Evolutionary conservation across 768 basidiomycete genomes (phyloP), one percentile per base, ranked within the genome.

Genomic region (Ramaria sp.): DNA sequence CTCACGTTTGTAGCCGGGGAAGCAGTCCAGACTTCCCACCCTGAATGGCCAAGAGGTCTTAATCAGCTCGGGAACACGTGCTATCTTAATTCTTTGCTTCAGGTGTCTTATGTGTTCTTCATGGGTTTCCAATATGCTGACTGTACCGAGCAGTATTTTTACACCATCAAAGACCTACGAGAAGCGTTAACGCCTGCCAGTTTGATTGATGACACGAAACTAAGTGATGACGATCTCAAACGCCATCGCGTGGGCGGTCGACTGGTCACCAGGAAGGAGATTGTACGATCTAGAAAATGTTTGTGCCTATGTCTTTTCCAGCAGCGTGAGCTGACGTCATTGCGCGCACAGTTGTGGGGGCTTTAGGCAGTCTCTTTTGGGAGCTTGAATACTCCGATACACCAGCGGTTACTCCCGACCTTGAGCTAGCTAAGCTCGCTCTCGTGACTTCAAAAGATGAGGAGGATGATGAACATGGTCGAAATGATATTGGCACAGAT

Each of bases 51-150:
- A 27, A 79, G 91, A 57, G 92, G 91, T 5, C 76, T 94, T 30
- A 87, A 92, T 65, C 91, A 94, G 65, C 77, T 91, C 20, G 89
- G 90, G 51, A 92, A 91, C 63, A 92, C 90, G 0, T 91, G 91
- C 64, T 91, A 91, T 64, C 73, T 89, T 48, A 92, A 91, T 65
- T 91, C 86, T 38, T 72, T 88, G 55, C 72, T 88, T 17, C 88
- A 84, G 73, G 87, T 31, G 66, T 61, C 20, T 11, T 43, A 33
- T 22, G 41, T 19, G 47, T 41, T 24, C 17, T 46, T 22, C 50
- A 11, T 13, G 15, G 24, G 55, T 7, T 59, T 37, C 31, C 39
- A 27, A 30, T 42, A 37, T 3, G 39, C 57, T 50, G 3, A 19
- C 43, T 4, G 17, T 42, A 9, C 10, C 10, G 24, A 19, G n/a